Conservation (phyloP, 2,329 filamentous ascomycete genomes). For the Talaromyces sp. region DNA sequence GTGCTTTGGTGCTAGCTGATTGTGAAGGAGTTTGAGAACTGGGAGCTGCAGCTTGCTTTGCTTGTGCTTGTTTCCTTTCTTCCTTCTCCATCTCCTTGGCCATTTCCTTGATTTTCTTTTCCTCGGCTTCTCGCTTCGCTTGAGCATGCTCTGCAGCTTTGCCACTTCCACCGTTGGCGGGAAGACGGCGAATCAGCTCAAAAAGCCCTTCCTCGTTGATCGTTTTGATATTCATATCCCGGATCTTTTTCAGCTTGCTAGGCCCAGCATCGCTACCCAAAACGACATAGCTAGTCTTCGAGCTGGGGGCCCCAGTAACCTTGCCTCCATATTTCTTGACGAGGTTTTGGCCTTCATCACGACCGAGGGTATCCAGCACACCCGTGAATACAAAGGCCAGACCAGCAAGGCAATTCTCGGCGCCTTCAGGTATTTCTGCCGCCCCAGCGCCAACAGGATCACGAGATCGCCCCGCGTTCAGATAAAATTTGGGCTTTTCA, state of each 20-base stretch:
- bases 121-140: slow-evolving; percentile 78
- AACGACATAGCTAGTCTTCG: slow-evolving; percentile 90
- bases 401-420: slow-evolving; percentile 83
- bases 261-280: slow-evolving; percentile 87
- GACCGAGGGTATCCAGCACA: slow-evolving; percentile 68
- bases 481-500: slow-evolving; percentile 69
- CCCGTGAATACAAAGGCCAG: slow-evolving; percentile 95
- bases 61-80: slow-evolving; percentile 52
- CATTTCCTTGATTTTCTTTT: slow-evolving; percentile 72
- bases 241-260: slow-evolving; percentile 84
- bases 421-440: slow-evolving; percentile 71
- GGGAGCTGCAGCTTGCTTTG: slow-evolving; percentile 43
- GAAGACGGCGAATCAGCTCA: slow-evolving; percentile 71
- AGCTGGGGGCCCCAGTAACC: slow-evolving; percentile 75
- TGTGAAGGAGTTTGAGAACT: slow-evolving; percentile 44
- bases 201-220: slow-evolving; percentile 93
- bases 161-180: slow-evolving; percentile 78
- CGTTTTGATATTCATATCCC: slow-evolving; percentile 72
- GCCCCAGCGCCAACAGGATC: slow-evolving; percentile 58
- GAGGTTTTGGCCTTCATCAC: slow-evolving; percentile 77
- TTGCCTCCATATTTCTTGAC: slow-evolving; percentile 95
- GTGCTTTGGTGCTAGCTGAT: slow-evolving; percentile 20
- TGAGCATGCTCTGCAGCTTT: slow-evolving; percentile 81
- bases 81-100: slow-evolving; percentile 81
- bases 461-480: slow-evolving; percentile 53